These are phyloP conservation scores for Megacollybia marginata DNA, from an alignment of 768 basidiomycete genomes.

Conservation along the genomic window DNA sequence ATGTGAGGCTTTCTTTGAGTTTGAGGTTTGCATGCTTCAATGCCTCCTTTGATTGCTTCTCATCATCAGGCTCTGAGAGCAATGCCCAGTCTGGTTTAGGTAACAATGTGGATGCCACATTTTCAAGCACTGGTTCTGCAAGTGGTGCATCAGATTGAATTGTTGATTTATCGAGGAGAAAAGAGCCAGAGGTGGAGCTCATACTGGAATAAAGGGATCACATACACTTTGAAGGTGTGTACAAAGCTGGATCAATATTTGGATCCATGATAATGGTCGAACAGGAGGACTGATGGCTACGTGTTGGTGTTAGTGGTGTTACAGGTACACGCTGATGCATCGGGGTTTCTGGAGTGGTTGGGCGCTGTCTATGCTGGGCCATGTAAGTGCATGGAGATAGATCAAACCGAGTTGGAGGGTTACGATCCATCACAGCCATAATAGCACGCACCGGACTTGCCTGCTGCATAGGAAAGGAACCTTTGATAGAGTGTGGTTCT, in stretches of 20 bases:
- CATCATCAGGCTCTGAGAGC: not conserved
- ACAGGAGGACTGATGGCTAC: not conserved
- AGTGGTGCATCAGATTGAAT: not conserved
- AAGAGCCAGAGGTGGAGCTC: constrained; percentile 11
- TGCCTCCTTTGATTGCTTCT: not conserved
- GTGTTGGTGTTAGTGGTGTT: not conserved
- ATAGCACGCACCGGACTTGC: constrained; percentile 13
- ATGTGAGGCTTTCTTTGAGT: constrained; percentile 3
- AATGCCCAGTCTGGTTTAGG: constrained; percentile 5
- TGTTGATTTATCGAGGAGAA: constrained; percentile 9
- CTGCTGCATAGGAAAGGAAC: constrained; percentile 18
- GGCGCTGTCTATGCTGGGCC: not conserved
- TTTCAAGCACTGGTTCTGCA: not conserved
- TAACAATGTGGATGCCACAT: constrained; percentile 1
- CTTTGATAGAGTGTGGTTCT: constrained; percentile 16
- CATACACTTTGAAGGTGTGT: constrained; percentile 17
- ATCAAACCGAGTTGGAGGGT: constrained; percentile 4
- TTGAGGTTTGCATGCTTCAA: constrained; percentile 1
- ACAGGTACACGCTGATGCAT: not conserved
- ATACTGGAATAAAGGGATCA: constrained; percentile 8
- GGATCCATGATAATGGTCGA: too few relatives aligned
- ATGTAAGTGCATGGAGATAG: too few relatives aligned
- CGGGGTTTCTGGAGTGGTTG: too few relatives aligned
- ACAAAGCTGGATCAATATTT: constrained; percentile 8
- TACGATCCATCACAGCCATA: not conserved